Percentiles rank a stretch among this genome's conserved stretches.
phyloP scores from a whole-genome alignment of 805 yeast species.

The Suhomyces emberorum region DNA sequence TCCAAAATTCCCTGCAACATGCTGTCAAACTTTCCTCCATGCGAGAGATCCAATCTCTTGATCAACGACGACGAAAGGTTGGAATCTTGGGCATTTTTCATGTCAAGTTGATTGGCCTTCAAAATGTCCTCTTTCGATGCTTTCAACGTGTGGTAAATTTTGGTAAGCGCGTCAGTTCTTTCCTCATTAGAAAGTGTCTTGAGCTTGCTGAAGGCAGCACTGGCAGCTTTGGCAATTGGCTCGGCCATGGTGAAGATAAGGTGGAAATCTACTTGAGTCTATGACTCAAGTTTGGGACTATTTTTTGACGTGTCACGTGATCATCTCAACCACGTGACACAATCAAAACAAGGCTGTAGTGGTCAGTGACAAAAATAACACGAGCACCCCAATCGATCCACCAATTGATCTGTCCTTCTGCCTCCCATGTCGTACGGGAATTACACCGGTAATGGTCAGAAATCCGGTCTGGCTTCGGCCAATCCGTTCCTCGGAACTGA shows the following conservation, averaged over 20 bases:
- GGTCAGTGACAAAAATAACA: background rate
- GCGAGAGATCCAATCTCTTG: slow-evolving; percentile 79
- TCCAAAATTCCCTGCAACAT: slow-evolving; percentile 95
- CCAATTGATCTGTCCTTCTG: too few species aligned
- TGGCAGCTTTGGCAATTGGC: slow-evolving; percentile 76
- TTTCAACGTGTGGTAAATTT: slow-evolving; percentile 67
- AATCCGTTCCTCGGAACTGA: slow-evolving; percentile 15
- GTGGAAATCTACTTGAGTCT: background rate
- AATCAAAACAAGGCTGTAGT: too few species aligned
- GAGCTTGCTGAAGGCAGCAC: slow-evolving; percentile 74
- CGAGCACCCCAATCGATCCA: background rate
- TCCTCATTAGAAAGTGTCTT: slow-evolving; percentile 74
- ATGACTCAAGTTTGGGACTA: background rate
- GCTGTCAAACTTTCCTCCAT: slow-evolving; percentile 80
- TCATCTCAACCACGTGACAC: too few species aligned
- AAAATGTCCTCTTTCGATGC: slow-evolving; percentile 60
- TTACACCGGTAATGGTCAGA: slow-evolving; percentile 1
- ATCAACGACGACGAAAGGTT: slow-evolving; percentile 67
- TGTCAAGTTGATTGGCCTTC: slow-evolving; percentile 70
- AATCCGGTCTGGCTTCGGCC: background rate
- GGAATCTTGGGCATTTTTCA: slow-evolving; percentile 62
- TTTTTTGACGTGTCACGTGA: too few species aligned
- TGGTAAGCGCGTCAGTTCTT: slow-evolving; percentile 68
- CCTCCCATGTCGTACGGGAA: slow-evolving; percentile 1
- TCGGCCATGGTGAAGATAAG: slow-evolving; percentile 48